Conservation (phyloP, 495 filamentous ascomycete species). For the Corynascus novoguineensis region DNA sequence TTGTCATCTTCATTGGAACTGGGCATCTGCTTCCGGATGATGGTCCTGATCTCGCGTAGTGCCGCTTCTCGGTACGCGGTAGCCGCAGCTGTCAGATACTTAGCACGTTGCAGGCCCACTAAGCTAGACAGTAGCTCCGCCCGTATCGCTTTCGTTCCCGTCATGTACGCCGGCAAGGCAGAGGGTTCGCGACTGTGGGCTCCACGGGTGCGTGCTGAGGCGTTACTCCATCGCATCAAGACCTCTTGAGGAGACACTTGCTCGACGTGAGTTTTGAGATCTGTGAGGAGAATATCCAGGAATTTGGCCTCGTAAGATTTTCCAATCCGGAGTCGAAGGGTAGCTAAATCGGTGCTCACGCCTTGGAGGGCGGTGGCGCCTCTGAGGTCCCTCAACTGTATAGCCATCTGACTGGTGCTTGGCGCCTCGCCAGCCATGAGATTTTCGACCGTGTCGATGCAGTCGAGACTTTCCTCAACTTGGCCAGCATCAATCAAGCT, state of each 20-base stretch:
- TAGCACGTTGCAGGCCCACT: conserved; percentile 71
- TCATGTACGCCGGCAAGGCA: conserved; percentile 67
- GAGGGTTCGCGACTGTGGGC: conserved; percentile 60
- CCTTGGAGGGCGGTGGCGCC: conserved; percentile 74
- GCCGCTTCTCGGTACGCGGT: conserved; percentile 82
- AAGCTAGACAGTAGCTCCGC: conserved; percentile 60
- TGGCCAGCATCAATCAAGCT: conserved; percentile 73
- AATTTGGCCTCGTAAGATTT: conserved; percentile 81
- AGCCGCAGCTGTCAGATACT: conserved; percentile 70
- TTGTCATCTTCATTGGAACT: conserved; percentile 90
- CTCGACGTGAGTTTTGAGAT: conserved; percentile 78
- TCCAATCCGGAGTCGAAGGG: conserved; percentile 73
- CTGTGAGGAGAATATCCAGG: conserved; percentile 67
- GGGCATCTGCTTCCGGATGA: conserved; percentile 81
- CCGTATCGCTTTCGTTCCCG: conserved; percentile 61
- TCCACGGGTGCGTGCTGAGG: conserved; percentile 52
- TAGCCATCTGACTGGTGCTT: conserved; percentile 11
- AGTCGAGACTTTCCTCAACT: conserved; percentile 70
- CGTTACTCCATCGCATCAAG: conserved; percentile 65
- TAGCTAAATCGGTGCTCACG: conserved; percentile 66
- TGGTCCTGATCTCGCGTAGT: conserved; percentile 75
- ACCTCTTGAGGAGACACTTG: conserved; percentile 66
- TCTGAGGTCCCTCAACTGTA: conserved; percentile 62
- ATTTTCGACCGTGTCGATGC: conserved; percentile 68
- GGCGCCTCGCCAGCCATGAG: conserved; percentile 64